These are phyloP conservation scores for Cladophialophora yegresii DNA, from an alignment of 2,329 filamentous ascomycete genomes.

Conservation along the genomic window DNA sequence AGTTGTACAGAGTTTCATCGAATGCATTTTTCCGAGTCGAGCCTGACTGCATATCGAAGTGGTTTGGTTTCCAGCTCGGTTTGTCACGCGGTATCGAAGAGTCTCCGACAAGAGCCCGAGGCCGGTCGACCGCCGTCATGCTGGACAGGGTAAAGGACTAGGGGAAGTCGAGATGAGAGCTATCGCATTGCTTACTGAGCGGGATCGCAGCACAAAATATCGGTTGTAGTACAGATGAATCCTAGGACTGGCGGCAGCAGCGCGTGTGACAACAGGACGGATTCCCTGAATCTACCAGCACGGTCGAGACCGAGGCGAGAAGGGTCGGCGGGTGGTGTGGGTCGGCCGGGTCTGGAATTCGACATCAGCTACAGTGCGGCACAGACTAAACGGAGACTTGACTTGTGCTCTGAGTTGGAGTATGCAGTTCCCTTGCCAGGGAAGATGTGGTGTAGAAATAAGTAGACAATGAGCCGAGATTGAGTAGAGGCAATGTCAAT, in stretches of 20 bases:
- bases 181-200: constrained; percentile 28
- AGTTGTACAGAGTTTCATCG: constrained; percentile 45
- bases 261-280: constrained; percentile 20
- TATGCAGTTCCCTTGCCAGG: background rate
- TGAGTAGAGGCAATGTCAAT: background rate
- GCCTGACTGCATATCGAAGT: constrained; percentile 23
- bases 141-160: constrained; percentile 5
- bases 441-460: background rate
- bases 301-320: constrained; percentile 4
- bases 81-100: constrained; percentile 14
- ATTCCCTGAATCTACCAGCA: constrained; percentile 6
- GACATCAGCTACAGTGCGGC: constrained; percentile 16
- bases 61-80: constrained; percentile 21
- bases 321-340: background rate
- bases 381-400: constrained; percentile 14
- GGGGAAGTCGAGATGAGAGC: constrained; percentile 5
- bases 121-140: constrained; percentile 28
- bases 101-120: constrained; percentile 18
- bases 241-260: constrained; percentile 10
- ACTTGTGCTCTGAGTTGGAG: background rate
- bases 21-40: constrained; percentile 32
- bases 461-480: background rate
- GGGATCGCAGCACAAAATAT: constrained; percentile 1
- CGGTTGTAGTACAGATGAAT: background rate
- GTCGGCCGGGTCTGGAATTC: constrained; percentile 24